Evolutionary conservation across 2,329 filamentous ascomycete genomes (phyloP), one percentile per base, ranked within the genome.

Genomic region (Trichoderma sp.): DNA sequence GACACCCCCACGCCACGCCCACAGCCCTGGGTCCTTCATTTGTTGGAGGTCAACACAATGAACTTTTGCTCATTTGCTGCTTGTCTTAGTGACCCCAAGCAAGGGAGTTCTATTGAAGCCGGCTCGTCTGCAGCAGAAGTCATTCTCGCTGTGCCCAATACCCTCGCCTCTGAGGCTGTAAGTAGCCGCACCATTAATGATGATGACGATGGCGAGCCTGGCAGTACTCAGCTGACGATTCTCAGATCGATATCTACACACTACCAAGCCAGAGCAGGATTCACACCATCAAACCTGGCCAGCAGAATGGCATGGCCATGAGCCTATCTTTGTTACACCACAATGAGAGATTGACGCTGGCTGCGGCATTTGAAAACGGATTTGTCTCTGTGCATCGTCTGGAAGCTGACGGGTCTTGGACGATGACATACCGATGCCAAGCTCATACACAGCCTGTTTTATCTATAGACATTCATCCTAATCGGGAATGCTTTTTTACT

Each of bases 21-120:
- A 21, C 86, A 90, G 74, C 96, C 96, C 35, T 97, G 93, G 93
- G 82, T 97, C n/a, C 79, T 97, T 27, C 88, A 97, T 79, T 87
- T 92, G 4, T 82, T 99, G 5, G 85, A 92, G 5, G 93, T 98
- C 55, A 97, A 97, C 76, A 93, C 95, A 1, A 87, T 98, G 82
- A 99, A 98, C 77, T 99, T 98, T 78, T 99, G 96, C 77, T 87
- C 91, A 1, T 97, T 97, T 78, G 86, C 91, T 2, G 85, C 86
- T 71, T 90, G 90, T 76, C 70, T 83, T 70, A 77, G 80, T 55
- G 70, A 71, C 8, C 74, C 79, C 7, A 72, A 78, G 21, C 71
- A 72, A 10, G 35, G 16, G 8, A n/a, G 58, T 49, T 43, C 65
- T 72, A 33, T 71, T 24, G 35, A 71, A 47, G 64, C 75, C 13